phyloP scores from a whole-genome alignment of 148 eudicot genomes.

The Cornus suecica region DNA sequence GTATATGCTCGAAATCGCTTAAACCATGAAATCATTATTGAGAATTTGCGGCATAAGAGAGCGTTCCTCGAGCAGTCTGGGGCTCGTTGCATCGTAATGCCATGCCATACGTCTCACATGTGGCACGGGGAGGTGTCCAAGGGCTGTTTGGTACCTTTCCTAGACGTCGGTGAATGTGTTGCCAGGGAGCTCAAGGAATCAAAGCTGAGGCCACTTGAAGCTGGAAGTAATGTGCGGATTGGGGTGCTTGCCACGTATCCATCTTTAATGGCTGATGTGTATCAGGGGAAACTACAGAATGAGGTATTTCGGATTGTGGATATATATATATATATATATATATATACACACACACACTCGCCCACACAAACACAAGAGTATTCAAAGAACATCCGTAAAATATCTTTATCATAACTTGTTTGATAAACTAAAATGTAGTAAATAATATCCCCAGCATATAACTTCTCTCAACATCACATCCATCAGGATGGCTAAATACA shows the following conservation, averaged over 20 bases:
- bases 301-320: constrained; percentile 29
- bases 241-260: constrained; percentile 46
- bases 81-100: constrained; percentile 57
- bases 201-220: constrained; percentile 46
- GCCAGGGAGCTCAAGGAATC: constrained; percentile 48
- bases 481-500: background rate
- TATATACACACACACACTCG: too few species aligned
- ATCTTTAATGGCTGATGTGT: constrained; percentile 30
- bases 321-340: too few species aligned
- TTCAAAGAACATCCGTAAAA: background rate
- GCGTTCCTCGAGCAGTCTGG: constrained; percentile 53
- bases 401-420: background rate
- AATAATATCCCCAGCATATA: background rate
- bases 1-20: background rate
- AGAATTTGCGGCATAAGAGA: constrained; percentile 41
- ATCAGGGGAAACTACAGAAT: constrained; percentile 40
- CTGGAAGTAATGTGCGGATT: constrained; percentile 42
- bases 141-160: constrained; percentile 44
- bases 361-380: too few species aligned
- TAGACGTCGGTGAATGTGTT: constrained; percentile 46
- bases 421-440: background rate
- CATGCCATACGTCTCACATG: constrained; percentile 49
- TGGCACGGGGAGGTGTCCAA: constrained; percentile 41
- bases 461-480: background rate
- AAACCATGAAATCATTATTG: constrained; percentile 9